phyloP scores from a whole-genome alignment of 2,329 filamentous ascomycete genomes.

The Fusarium graminum region DNA sequence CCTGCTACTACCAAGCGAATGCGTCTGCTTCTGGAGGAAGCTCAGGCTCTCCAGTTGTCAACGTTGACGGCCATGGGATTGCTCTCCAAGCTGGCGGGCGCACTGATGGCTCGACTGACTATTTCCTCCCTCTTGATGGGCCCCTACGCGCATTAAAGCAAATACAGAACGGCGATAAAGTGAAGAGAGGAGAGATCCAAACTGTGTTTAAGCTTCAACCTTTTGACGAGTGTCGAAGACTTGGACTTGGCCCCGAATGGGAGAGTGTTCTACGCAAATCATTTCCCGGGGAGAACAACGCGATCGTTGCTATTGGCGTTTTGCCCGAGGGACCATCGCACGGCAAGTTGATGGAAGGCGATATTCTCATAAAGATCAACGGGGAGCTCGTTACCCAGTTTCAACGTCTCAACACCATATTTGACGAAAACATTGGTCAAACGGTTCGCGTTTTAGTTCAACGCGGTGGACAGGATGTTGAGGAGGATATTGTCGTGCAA shows the following conservation, averaged over 20 bases:
- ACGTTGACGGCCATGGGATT: conserved; percentile 88
- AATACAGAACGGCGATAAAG: conserved; percentile 79
- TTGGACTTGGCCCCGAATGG: conserved; percentile 86
- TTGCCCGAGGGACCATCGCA: conserved; percentile 90
- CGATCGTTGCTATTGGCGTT: conserved; percentile 95
- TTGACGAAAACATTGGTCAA: conserved; percentile 84
- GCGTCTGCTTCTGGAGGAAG: conserved; percentile 96
- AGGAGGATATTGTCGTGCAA: conserved; percentile 85
- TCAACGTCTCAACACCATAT: conserved; percentile 86
- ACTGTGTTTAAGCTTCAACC: conserved; percentile 97
- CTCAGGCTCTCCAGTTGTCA: conserved; percentile 96
- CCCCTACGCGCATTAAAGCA: conserved; percentile 88
- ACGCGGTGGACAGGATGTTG: conserved; percentile 86
- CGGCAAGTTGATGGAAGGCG: conserved; percentile 83
- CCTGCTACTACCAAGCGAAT: conserved; percentile 96
- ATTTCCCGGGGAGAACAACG: conserved; percentile 93
- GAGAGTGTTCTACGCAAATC: conserved; percentile 84
- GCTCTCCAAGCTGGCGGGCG: conserved; percentile 88
- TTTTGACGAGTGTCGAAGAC: conserved; percentile 93
- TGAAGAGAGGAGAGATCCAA: conserved; percentile 92
- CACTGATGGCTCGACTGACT: conserved; percentile 95
- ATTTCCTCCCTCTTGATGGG: conserved; percentile 93
- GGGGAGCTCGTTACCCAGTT: conserved; percentile 93
- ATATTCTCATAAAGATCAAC: conserved; percentile 95
- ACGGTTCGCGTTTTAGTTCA: conserved; percentile 84